A percentile compares a stretch with the other conserved stretches of the same genome.
Conservation (phyloP, 1,284 basidiomycete species). For the Tilletiaria anomala region DNA sequence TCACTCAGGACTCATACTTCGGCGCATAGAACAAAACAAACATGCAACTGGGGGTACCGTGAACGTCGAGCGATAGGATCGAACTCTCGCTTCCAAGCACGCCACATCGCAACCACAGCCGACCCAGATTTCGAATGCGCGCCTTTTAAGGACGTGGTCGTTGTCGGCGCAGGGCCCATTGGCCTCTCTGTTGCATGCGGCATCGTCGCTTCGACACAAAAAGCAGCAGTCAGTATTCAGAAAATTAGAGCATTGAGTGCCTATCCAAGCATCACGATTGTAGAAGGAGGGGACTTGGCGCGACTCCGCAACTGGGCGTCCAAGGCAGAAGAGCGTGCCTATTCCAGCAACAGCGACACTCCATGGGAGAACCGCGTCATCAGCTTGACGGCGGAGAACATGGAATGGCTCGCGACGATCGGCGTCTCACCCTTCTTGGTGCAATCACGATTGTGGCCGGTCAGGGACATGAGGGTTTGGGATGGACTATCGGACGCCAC, state of each 20-base stretch:
- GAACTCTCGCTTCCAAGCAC: too few relatives aligned
- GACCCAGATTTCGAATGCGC: too few relatives aligned
- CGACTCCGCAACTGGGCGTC: background rate
- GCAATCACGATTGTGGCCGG: conserved; percentile 14
- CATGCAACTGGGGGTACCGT: too few relatives aligned
- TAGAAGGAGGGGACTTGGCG: background rate
- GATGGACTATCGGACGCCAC: conserved; percentile 32
- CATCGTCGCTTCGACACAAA: background rate
- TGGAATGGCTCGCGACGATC: conserved; percentile 23
- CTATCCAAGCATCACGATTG: background rate
- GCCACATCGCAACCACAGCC: too few relatives aligned
- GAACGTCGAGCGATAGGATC: too few relatives aligned
- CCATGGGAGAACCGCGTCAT: conserved; percentile 36
- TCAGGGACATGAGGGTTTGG: conserved; percentile 33
- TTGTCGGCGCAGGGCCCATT: background rate
- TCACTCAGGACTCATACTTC: too few relatives aligned
- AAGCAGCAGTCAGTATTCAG: too few relatives aligned
- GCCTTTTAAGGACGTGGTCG: too few relatives aligned
- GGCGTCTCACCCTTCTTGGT: conserved; percentile 22
- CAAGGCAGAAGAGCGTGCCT: background rate
- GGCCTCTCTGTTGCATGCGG: background rate
- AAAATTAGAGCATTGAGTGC: too few relatives aligned
- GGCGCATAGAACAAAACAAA: too few relatives aligned
- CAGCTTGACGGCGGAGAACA: conserved; percentile 29
- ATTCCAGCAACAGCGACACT: conserved; percentile 4